phyloP scores from a whole-genome alignment of 176 grass and related monocot genomes.

The Calamus simplicifolius region DNA sequence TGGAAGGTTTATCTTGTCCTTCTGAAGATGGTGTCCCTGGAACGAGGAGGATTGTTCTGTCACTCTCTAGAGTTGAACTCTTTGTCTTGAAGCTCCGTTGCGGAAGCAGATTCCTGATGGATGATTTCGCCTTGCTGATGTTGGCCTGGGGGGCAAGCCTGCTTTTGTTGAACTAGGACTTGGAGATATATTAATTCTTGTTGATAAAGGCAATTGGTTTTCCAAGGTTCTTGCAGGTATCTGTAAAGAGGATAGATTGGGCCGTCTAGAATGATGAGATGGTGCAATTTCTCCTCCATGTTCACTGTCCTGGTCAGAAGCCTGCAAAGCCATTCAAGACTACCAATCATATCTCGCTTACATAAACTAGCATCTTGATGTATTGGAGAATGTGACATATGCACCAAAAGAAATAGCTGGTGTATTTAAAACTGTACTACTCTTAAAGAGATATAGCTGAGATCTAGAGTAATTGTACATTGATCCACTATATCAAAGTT shows the following conservation, averaged over 20 bases:
- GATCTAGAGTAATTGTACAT: too few species aligned
- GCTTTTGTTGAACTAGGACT: constrained; percentile 55
- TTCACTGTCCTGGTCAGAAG: constrained; percentile 8
- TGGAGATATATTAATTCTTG: constrained; percentile 43
- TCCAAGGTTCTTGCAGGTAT: constrained; percentile 81
- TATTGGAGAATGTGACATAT: not conserved
- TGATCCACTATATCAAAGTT: too few species aligned
- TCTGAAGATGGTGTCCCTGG: constrained; percentile 45
- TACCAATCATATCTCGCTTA: not conserved
- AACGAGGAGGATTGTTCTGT: constrained; percentile 57
- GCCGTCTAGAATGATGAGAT: constrained; percentile 14
- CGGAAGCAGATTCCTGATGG: constrained; percentile 53
- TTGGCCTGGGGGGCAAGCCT: constrained; percentile 65
- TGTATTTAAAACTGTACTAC: not conserved
- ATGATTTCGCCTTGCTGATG: constrained; percentile 70
- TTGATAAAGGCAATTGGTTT: constrained; percentile 32
- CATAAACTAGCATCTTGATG: not conserved
- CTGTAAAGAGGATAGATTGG: constrained; percentile 53
- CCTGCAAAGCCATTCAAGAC: constrained; percentile 7
- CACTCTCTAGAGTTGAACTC: constrained; percentile 44
- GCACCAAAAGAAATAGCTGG: not conserved
- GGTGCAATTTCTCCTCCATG: constrained; percentile 4
- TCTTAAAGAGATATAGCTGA: too few species aligned
- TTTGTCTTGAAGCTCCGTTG: constrained; percentile 59
- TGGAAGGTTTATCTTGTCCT: constrained; percentile 50